Conservation (phyloP, 371 early-diverging fungal species). For the Lichtheimia ornata region DNA sequence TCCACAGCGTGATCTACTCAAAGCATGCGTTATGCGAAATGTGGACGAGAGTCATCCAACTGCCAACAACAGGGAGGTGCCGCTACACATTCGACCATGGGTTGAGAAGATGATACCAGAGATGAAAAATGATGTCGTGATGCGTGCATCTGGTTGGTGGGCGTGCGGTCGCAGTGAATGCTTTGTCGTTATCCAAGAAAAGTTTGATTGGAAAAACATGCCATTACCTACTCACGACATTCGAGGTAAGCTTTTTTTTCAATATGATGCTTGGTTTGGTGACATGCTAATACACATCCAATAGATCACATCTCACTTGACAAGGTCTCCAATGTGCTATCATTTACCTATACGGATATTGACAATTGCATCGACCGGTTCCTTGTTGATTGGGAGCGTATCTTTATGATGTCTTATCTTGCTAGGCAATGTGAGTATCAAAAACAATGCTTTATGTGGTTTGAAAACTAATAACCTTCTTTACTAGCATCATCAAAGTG, state of each 20-base stretch:
- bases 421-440: conserved; percentile 36
- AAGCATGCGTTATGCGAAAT: conserved; percentile 30
- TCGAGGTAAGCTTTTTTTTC: conserved; percentile 22
- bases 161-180: conserved; percentile 46
- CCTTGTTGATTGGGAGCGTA: conserved; percentile 47
- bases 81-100: conserved; percentile 33
- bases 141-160: conserved; percentile 52
- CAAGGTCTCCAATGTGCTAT: conserved; percentile 32
- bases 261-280: background rate
- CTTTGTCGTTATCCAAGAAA: conserved; percentile 48
- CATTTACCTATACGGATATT: conserved; percentile 50
- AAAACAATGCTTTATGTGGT: background rate
- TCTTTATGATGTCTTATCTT: conserved; percentile 52
- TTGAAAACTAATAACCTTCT: background rate
- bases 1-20: conserved; percentile 39
- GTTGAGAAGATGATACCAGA: conserved; percentile 25
- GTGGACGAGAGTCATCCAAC: conserved; percentile 13
- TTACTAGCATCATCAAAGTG: conserved; percentile 38
- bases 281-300: background rate
- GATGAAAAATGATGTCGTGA: conserved; percentile 39
- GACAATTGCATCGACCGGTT: conserved; percentile 42
- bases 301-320: conserved; percentile 49
- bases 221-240: conserved; percentile 25
- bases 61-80: conserved; percentile 16
- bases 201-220: conserved; percentile 32